These are phyloP conservation scores for Vigna nakashimae DNA, from an alignment of 306 rosid species.

Conservation along the genomic window DNA sequence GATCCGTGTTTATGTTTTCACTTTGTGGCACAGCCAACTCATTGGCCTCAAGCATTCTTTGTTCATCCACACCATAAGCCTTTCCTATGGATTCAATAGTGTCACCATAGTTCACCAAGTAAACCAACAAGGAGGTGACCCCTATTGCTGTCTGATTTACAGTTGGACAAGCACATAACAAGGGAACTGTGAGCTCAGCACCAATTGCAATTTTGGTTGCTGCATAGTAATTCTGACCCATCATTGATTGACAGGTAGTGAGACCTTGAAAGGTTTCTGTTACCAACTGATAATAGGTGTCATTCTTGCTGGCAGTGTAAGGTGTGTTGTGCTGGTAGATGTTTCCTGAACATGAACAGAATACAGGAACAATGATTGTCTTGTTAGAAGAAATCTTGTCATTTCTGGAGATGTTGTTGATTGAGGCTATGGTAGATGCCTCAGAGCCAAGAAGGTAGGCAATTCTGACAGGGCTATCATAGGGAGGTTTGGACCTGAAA, in stretches of 20 bases:
- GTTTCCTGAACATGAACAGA: constrained; percentile 60
- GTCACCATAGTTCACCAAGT: constrained; percentile 45
- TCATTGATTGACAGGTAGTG: constrained; percentile 61
- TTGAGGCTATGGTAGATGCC: constrained; percentile 55
- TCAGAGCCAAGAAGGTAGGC: constrained; percentile 60
- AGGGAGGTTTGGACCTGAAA: constrained; percentile 49
- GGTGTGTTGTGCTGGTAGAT: constrained; percentile 57
- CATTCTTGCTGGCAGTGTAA: constrained; percentile 33
- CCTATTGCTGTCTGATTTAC: constrained; percentile 49
- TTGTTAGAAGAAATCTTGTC: constrained; percentile 46
- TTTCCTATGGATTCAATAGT: constrained; percentile 46
- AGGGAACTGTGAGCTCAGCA: constrained; percentile 48
- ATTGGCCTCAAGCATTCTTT: constrained; percentile 55
- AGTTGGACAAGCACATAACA: constrained; percentile 62
- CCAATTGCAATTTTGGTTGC: constrained; percentile 39
- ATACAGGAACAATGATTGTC: constrained; percentile 54
- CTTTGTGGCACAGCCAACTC: constrained; percentile 30
- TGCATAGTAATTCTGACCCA: constrained; percentile 59
- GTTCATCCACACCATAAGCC: constrained; percentile 48
- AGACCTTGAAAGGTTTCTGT: constrained; percentile 55
- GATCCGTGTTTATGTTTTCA: constrained; percentile 20
- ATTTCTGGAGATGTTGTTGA: constrained; percentile 47
- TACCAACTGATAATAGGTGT: constrained; percentile 46
- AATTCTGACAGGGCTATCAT: constrained; percentile 50
- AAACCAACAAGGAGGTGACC: constrained; percentile 49